phyloP scores from a whole-genome alignment of 306 rosid genomes.

The Gillenia trifoliata region DNA sequence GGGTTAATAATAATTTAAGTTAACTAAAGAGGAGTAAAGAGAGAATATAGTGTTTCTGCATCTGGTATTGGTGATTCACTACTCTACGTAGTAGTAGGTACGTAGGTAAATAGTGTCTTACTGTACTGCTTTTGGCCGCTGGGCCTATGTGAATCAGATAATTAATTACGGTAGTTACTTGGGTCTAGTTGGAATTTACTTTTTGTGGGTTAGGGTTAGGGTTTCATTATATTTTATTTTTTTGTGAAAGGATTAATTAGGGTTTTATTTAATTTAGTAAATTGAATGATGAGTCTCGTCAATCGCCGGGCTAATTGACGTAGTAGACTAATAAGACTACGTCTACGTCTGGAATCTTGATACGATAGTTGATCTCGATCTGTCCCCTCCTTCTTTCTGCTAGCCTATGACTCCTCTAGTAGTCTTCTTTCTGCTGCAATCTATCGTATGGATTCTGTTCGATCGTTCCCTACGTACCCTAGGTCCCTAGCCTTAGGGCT shows the following conservation, averaged over 20 bases:
- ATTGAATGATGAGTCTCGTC: constrained; percentile 18
- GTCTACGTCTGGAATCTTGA: not conserved
- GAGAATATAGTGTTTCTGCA: not conserved
- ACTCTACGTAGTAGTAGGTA: not conserved
- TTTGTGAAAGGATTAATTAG: not conserved
- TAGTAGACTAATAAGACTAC: not conserved
- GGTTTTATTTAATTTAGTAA: not conserved
- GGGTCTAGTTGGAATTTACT: not conserved
- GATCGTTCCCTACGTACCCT: too few species aligned
- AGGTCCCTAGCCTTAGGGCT: too few species aligned
- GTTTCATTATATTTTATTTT: not conserved
- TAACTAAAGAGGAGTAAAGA: not conserved
- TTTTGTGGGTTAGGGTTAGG: not conserved
- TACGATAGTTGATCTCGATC: not conserved
- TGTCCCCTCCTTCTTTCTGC: not conserved
- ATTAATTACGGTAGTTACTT: too few species aligned
- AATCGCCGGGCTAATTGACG: constrained; percentile 10
- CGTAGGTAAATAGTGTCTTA: not conserved
- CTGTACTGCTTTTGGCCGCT: not conserved
- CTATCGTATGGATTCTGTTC: too few species aligned
- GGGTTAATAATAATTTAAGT: too few species aligned
- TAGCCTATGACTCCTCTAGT: too few species aligned
- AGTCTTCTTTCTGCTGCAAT: too few species aligned
- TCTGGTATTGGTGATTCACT: not conserved
- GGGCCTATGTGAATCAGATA: not conserved